Conservation (phyloP, 2,329 filamentous ascomycete species). For the Hirsutella rhossiliensis region DNA sequence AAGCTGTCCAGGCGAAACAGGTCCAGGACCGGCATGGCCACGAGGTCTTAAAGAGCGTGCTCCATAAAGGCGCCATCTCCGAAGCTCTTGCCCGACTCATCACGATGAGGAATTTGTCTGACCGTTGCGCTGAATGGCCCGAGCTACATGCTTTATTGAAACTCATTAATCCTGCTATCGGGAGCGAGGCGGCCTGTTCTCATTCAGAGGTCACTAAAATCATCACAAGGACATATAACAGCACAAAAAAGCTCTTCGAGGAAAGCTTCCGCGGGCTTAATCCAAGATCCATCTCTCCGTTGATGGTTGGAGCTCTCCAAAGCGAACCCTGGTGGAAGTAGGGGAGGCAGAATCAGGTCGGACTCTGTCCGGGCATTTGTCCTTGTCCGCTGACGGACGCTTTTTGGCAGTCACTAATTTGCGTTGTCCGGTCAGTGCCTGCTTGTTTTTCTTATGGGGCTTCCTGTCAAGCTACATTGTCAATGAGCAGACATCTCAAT, state of each 20-base stretch:
- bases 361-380: no score
- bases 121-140: not conserved
- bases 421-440: no score
- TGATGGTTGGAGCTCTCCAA: not conserved
- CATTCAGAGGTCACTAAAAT: not conserved
- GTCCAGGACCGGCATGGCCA: no score
- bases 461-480: no score
- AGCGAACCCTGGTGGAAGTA: no score
- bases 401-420: no score
- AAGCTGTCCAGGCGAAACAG: no score
- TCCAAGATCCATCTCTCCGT: not conserved
- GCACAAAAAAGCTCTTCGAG: not conserved
- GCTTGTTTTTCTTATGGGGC: no score
- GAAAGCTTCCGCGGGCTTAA: not conserved
- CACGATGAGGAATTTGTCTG: not conserved
- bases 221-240: not conserved
- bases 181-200: not conserved
- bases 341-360: no score
- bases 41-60: no score
- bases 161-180: not conserved
- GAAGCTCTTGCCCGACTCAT: not conserved
- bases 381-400: no score
- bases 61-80: not conserved
- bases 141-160: not conserved
- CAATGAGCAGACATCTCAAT: no score